Base-by-base conservation (phyloP, 495 filamentous ascomycete species). In the Tuber aestivum region DNA sequence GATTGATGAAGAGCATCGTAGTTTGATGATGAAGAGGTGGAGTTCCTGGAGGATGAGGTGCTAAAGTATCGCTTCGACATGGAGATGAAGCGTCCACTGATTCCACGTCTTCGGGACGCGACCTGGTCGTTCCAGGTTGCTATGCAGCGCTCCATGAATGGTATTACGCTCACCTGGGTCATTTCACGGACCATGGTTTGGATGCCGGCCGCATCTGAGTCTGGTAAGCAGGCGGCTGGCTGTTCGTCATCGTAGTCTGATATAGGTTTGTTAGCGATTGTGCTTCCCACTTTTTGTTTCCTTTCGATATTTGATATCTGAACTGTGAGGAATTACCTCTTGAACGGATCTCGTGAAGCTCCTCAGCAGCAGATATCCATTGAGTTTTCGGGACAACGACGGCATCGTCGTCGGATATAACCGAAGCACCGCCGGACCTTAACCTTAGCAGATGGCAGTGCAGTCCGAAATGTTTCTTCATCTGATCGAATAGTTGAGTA, bases 81-180 rank as follows among this genome's bases (percentile, higher is more conserved):
- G n/a, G 91, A 94, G 85, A 97, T 91, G 82, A 99, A 94, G 3
- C 93, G 89, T 21, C 95, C 95, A 76, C 91, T 91, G 74, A 99
- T 87, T 44, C 96, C 96, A 73, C 93, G 89, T 65, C 95, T 86
- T 70, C 92, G 87, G 21, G 96, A 97, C n/a, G 93, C 94, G 12
- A 98, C 91, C 84, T 97, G 94, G 81, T 99, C 95, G 82, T 99
- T 99, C 95, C 95, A 99, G 5, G 92, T 88, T 38, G 94, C 90
- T 14, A 95, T 87, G 78, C 91, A 88, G 70, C 94, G 92, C 84
- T 99, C 95, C 96, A 99, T 98, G 73, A 91, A 93, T 0, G 95
- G 95, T 42, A 99, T 88, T 20, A 99, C 87, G 2, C 93, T 97
- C 81, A 97, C 94, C 14, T 91, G 94, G 21, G 95, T 91, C 86